Evolutionary conservation across 2,329 filamentous ascomycete genomes (phyloP).

Genomic region (Xylaria sp.): DNA sequence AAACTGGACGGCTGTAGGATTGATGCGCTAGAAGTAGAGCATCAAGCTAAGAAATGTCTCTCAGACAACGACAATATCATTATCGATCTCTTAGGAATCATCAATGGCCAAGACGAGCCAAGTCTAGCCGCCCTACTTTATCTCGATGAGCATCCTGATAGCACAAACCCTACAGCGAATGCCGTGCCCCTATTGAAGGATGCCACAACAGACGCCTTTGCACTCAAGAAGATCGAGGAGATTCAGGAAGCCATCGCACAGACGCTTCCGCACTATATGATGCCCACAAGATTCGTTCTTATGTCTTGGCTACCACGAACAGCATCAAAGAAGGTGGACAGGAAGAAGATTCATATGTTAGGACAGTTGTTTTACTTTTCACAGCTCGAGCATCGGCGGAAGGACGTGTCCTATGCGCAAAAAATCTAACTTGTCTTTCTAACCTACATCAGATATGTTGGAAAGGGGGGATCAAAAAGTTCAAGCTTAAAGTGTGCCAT

Average conservation of each 20-base stretch:
- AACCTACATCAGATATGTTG: too few species aligned
- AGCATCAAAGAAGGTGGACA: constrained; percentile 36
- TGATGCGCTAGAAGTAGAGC: constrained; percentile 37
- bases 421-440: constrained; percentile 18
- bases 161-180: constrained; percentile 17
- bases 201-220: constrained; percentile 29
- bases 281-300: constrained; percentile 37
- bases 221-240: constrained; percentile 28
- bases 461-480: background rate
- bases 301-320: constrained; percentile 38
- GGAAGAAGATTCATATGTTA: constrained; percentile 38
- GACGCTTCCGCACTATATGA: constrained; percentile 38
- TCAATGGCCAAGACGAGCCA: constrained; percentile 37
- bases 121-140: constrained; percentile 37
- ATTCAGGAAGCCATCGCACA: constrained; percentile 32
- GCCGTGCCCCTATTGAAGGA: constrained; percentile 30
- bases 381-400: constrained; percentile 29
- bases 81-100: constrained; percentile 34
- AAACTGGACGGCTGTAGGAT: constrained; percentile 39
- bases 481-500: background rate
- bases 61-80: constrained; percentile 36
- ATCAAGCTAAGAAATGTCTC: constrained; percentile 37
- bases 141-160: constrained; percentile 34
- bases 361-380: constrained; percentile 36
- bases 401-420: constrained; percentile 34